phyloP scores from a whole-genome alignment of 345 rosid species.

The Arabidopsis suecica region DNA sequence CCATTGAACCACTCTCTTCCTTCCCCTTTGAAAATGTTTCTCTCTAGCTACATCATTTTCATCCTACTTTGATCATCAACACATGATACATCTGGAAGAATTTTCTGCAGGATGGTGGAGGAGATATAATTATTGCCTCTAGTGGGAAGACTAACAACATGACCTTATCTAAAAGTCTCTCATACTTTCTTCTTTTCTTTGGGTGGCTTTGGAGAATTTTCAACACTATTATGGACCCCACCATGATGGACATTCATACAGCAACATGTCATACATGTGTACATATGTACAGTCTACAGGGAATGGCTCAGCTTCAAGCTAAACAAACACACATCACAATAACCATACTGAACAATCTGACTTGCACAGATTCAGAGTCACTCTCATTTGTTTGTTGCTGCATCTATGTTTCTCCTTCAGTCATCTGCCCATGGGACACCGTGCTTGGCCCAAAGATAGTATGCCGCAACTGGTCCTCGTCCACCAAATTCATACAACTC shows the following conservation, averaged over 20 bases:
- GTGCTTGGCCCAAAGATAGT: slow-evolving; percentile 78
- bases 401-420: slow-evolving; percentile 13
- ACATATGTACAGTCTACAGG: slow-evolving; percentile 21
- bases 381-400: slow-evolving; percentile 21
- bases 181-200: slow-evolving; percentile 1
- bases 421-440: slow-evolving; percentile 68
- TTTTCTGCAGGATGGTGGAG: slow-evolving; percentile 30
- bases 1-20: slow-evolving; percentile 41
- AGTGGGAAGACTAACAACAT: slow-evolving; percentile 26
- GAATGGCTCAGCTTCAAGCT: slow-evolving; percentile 19
- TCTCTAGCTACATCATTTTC: slow-evolving; percentile 9
- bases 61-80: neutral
- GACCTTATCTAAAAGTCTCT: slow-evolving; percentile 28
- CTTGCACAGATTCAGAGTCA: slow-evolving; percentile 2
- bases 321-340: slow-evolving; percentile 11
- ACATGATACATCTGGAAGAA: slow-evolving; percentile 15
- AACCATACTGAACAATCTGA: slow-evolving; percentile 23
- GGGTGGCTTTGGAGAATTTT: slow-evolving; percentile 24
- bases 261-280: slow-evolving; percentile 28
- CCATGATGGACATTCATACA: slow-evolving; percentile 15
- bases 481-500: slow-evolving; percentile 79
- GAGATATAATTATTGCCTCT: slow-evolving; percentile 13
- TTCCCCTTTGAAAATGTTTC: slow-evolving; percentile 6
- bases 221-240: slow-evolving; percentile 21
- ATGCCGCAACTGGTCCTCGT: slow-evolving; percentile 74